These are phyloP conservation scores for Aspergillus pseudonomiae DNA, from an alignment of 2,329 filamentous ascomycete species.

Conservation along the genomic window DNA sequence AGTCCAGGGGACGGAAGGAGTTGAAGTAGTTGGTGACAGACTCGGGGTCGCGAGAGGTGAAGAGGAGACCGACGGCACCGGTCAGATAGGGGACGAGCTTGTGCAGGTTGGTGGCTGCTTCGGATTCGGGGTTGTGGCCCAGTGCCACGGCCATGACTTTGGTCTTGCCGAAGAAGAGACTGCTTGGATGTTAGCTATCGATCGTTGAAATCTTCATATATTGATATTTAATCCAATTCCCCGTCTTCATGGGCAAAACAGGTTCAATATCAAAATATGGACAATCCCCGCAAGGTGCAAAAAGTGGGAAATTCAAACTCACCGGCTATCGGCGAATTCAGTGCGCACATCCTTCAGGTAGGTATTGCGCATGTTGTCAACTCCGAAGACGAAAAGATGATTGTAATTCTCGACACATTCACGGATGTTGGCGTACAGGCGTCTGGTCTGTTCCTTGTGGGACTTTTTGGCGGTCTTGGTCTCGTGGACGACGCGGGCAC, in stretches of 20 bases:
- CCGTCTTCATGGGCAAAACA: background rate
- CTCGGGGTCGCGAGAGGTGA: constrained; percentile 75
- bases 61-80: constrained; percentile 86
- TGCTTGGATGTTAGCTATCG: constrained; percentile 38
- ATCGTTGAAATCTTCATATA: background rate
- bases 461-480: constrained; percentile 91
- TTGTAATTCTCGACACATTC: constrained; percentile 82
- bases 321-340: constrained; percentile 84
- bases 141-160: constrained; percentile 98
- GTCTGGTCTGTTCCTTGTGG: constrained; percentile 82
- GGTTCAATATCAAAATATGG: background rate
- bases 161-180: constrained; percentile 98
- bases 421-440: constrained; percentile 85
- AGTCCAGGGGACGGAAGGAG: constrained; percentile 76
- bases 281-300: background rate
- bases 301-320: constrained; percentile 33
- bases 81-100: constrained; percentile 69
- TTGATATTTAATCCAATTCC: background rate
- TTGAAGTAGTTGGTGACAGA: constrained; percentile 74
- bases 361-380: constrained; percentile 98
- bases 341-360: constrained; percentile 88
- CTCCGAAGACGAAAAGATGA: constrained; percentile 88
- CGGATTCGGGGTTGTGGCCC: constrained; percentile 74
- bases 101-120: constrained; percentile 77
- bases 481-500: constrained; percentile 84